These are phyloP conservation scores for Fraxinus quadrangulata DNA, from an alignment of 257 asterid genomes.

Conservation along the genomic window DNA sequence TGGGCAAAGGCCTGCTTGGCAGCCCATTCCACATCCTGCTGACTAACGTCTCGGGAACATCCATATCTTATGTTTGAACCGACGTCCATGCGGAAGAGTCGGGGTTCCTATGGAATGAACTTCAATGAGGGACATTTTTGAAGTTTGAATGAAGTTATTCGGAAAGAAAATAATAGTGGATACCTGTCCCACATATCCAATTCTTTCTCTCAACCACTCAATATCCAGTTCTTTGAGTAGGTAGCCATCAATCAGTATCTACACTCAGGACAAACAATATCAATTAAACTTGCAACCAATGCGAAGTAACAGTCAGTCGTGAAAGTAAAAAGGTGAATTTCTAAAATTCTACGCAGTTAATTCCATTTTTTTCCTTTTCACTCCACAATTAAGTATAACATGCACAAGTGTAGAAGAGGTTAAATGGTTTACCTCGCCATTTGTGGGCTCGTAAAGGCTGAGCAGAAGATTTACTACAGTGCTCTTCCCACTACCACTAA, in stretches of 20 bases:
- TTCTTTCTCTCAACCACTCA: constrained; percentile 78
- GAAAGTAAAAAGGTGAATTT: background rate
- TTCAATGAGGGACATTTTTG: constrained; percentile 8
- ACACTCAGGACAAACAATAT: constrained; percentile 30
- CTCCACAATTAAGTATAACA: background rate
- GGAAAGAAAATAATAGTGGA: constrained; percentile 11
- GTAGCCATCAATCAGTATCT: constrained; percentile 80
- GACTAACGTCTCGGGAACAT: constrained; percentile 62
- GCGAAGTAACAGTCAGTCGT: background rate
- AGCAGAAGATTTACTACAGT: constrained; percentile 88
- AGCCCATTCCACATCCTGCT: constrained; percentile 81
- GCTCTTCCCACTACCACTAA: constrained; percentile 99
- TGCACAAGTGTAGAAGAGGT: constrained; percentile 11
- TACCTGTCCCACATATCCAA: constrained; percentile 99
- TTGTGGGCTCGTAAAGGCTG: constrained; percentile 89
- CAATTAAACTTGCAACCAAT: constrained; percentile 1
- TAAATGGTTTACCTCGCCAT: constrained; percentile 69
- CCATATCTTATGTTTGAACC: constrained; percentile 90
- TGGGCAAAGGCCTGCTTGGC: constrained; percentile 94
- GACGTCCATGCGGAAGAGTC: constrained; percentile 83
- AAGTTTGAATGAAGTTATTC: constrained; percentile 14
- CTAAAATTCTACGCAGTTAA: background rate
- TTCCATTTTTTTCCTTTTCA: background rate
- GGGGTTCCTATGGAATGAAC: constrained; percentile 65
- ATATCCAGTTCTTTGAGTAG: constrained; percentile 64